Base-by-base conservation (phyloP, 2,329 filamentous ascomycete genomes). In the Colletotrichum sp. region DNA sequence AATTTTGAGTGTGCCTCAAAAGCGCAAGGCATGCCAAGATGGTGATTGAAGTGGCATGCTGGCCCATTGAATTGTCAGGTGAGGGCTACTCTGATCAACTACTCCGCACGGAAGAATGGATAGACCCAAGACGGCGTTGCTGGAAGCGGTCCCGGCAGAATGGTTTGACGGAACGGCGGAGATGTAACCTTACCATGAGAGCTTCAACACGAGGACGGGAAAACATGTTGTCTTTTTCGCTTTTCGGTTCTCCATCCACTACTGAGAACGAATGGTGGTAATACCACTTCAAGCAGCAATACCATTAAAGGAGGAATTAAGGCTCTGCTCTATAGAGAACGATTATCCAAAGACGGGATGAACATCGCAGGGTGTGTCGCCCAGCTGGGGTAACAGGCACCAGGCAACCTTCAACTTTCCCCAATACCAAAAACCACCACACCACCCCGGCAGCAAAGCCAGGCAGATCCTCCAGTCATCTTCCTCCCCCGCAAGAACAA, bases 141-240 rank as follows among this genome's bases (percentile, higher is more conserved):
- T 52, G n/a, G n/a, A 25, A 22, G 44, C 44, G 1, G n/a, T 52
- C 44, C 44, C 44, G 44, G 44, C 0, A 52, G 44, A 22, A 13
- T 13, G 44, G n/a, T 52, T 52, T 2, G n/a, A 52, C 44, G 44
- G 44, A 25, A 52, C 44, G n/a, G n/a, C 44, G 44, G 44, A 52
- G 4, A 52, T 52, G 44, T 52, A 52, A 52, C 44, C 44, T 25
- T 13, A 2, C n/a, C 44, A 8, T 22, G 12, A 6, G 44, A 36
- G 15, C 34, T 36, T 4, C 34, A 8, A 36, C 0, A 5, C 7
- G 7, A 1, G 34, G 34, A 36, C 34, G 34, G 15, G 15, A 36
- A 36, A 36, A 0, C 34, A 0, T 36, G 36, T 0, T 11, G 16
- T 2, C 5, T 19, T 6, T 16, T 44, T 44, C n/a, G 16, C 16